Evolutionary conservation across 148 eudicot species (phyloP), one percentile per base, ranked within the genome.

Genomic region (Beta vulgaris): DNA sequence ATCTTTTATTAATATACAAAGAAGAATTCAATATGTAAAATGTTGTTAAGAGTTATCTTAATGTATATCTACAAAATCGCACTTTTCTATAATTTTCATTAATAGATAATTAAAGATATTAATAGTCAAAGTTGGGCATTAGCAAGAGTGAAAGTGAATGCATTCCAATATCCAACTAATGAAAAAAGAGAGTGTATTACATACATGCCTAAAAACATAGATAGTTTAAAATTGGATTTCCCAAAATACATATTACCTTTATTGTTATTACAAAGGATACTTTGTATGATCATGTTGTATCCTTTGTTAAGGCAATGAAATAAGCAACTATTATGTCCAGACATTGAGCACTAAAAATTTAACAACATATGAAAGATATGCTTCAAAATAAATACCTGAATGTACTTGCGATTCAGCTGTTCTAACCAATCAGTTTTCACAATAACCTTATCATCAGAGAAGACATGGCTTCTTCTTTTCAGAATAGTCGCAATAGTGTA

Each of bases 371-470:
- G 26, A 34, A 62, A 68, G 19, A 66, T 18, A 1, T 21, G 28
- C 2, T 36, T 23, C 19, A 32, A 58, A 19, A 36, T 53, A 71
- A 43, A 63, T 90, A 95, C 98, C 98, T 95, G 98, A 69, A 92
- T 78, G 76, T 95, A 95, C 73, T 85, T 79, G 73, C 98, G 93
- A 59, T 90, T 89, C 23, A 95, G 88, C 82, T 95, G 98, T 82
- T 95, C 97, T 57, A 95, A 85, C 97, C 92, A 90, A 80, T 95
- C 98, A 68, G 82, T 85, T 89, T 95, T 95, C 78, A 95, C 92
- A 80, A 79, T 80, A 68, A 95, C 87, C 77, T 57, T 89, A 49
- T 91, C 96, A 84, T 86, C 95, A 78, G 89, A 84, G 62, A 95
- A 95, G 39, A 90, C 76, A 76, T 95, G 96, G 79, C 98, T 95